Evolutionary conservation across 306 rosid genomes (phyloP).

Genomic region (Glycine latifolia): DNA sequence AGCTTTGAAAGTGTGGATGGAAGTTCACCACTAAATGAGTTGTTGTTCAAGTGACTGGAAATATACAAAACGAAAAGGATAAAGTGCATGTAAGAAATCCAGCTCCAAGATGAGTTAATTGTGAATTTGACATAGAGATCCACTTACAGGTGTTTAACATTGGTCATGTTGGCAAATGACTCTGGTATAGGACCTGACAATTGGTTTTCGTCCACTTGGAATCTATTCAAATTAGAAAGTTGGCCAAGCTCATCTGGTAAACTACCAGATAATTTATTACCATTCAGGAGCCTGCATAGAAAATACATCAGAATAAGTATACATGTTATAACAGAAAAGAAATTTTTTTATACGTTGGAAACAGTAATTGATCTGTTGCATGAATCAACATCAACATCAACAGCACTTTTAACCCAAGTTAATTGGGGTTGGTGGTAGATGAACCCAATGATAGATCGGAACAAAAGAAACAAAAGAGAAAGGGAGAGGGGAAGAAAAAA

Average conservation of each 20-base stretch:
- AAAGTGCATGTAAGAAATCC: slow-evolving; percentile 43
- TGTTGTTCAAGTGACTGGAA: slow-evolving; percentile 77
- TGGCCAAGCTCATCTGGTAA: slow-evolving; percentile 71
- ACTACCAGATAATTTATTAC: slow-evolving; percentile 64
- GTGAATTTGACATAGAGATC: slow-evolving; percentile 34
- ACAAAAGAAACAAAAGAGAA: too few species aligned
- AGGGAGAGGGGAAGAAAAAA: too few species aligned
- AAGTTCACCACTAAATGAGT: slow-evolving; percentile 69
- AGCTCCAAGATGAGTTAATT: slow-evolving; percentile 30
- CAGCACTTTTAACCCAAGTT: too few species aligned
- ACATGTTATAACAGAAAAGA: slow-evolving; percentile 5
- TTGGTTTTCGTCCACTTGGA: slow-evolving; percentile 63
- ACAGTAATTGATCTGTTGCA: slow-evolving; percentile 23
- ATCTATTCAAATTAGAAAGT: slow-evolving; percentile 54
- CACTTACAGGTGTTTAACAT: slow-evolving; percentile 66
- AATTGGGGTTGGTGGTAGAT: too few species aligned
- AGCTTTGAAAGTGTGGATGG: slow-evolving; percentile 60
- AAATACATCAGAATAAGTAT: slow-evolving; percentile 33
- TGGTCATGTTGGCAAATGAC: slow-evolving; percentile 59
- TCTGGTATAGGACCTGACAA: slow-evolving; percentile 64
- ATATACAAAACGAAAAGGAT: slow-evolving; percentile 39
- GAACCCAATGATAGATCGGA: too few species aligned
- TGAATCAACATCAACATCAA: too few species aligned
- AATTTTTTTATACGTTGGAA: not conserved
- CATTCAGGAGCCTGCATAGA: slow-evolving; percentile 63